These are phyloP conservation scores for Boletellus emodensis DNA, from an alignment of 768 basidiomycete species.

Conservation along the genomic window DNA sequence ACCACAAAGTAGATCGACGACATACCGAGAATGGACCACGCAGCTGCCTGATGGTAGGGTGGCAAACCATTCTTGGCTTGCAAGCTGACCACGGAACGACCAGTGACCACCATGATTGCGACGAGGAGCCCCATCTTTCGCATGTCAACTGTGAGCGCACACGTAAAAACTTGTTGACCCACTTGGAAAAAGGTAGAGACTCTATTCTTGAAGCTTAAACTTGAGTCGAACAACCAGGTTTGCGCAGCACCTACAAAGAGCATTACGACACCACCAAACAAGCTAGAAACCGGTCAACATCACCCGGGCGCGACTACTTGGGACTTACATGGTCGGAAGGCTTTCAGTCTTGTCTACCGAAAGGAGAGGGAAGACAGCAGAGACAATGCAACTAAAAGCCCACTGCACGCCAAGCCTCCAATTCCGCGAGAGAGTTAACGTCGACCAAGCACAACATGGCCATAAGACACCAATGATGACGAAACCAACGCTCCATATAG, in stretches of 20 bases:
- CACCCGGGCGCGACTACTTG: neutral
- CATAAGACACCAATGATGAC: slow-evolving; percentile 57
- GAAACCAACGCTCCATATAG: slow-evolving; percentile 69
- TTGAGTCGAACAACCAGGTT: slow-evolving; percentile 3
- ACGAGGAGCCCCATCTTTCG: slow-evolving; percentile 43
- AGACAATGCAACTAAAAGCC: slow-evolving; percentile 48
- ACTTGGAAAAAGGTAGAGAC: slow-evolving; percentile 23
- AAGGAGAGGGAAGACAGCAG: slow-evolving; percentile 66
- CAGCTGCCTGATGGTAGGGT: slow-evolving; percentile 49
- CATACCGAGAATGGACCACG: slow-evolving; percentile 66
- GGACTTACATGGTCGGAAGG: slow-evolving; percentile 53
- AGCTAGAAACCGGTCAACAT: slow-evolving; percentile 29
- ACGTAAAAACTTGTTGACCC: neutral
- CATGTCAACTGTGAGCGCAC: neutral
- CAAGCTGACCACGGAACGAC: slow-evolving; percentile 54
- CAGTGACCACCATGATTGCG: slow-evolving; percentile 49
- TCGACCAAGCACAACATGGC: slow-evolving; percentile 56
- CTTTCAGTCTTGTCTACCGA: slow-evolving; percentile 70
- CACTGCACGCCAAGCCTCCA: slow-evolving; percentile 37
- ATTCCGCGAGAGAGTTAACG: slow-evolving; percentile 25
- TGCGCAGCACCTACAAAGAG: slow-evolving; percentile 32
- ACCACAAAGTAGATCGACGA: neutral
- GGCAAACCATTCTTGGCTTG: slow-evolving; percentile 68
- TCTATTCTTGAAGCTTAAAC: neutral
- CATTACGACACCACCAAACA: slow-evolving; percentile 47